These are phyloP conservation scores for Poa pratensis DNA, from an alignment of 176 grass and related monocot genomes.

Conservation along the genomic window DNA sequence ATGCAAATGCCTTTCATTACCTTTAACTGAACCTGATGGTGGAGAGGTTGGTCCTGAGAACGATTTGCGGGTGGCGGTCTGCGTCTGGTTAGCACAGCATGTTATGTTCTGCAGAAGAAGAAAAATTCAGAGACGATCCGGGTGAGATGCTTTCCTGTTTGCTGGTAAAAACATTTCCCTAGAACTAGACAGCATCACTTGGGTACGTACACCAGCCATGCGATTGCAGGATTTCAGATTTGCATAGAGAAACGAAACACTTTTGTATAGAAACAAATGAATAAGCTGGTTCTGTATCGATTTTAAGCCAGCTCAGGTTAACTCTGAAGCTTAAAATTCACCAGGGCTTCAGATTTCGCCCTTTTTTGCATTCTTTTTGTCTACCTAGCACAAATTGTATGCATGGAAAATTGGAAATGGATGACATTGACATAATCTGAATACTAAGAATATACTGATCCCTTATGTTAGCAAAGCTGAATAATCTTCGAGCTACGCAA, in stretches of 20 bases:
- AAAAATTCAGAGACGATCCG: neutral
- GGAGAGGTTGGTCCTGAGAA: conserved; percentile 55
- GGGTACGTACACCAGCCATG: neutral
- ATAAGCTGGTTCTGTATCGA: neutral
- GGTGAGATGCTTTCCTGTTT: neutral
- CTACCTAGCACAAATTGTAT: neutral
- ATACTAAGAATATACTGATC: neutral
- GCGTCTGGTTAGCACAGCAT: conserved; percentile 67
- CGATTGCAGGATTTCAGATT: neutral
- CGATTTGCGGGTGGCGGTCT: conserved; percentile 49
- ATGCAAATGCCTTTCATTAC: conserved; percentile 36
- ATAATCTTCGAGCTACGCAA: neutral
- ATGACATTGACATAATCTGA: neutral
- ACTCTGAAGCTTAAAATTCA: neutral
- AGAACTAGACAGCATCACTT: neutral
- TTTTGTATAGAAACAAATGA: neutral
- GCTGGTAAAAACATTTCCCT: neutral
- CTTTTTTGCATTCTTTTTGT: neutral
- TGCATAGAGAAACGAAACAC: neutral
- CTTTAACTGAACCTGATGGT: conserved; percentile 61
- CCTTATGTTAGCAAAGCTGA: neutral
- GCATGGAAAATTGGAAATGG: neutral
- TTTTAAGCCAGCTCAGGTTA: neutral
- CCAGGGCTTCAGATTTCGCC: neutral
- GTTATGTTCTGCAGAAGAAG: conserved; percentile 48